Evolutionary conservation across 768 basidiomycete genomes (phyloP).

Genomic region (Coprinopsis cinerea): DNA sequence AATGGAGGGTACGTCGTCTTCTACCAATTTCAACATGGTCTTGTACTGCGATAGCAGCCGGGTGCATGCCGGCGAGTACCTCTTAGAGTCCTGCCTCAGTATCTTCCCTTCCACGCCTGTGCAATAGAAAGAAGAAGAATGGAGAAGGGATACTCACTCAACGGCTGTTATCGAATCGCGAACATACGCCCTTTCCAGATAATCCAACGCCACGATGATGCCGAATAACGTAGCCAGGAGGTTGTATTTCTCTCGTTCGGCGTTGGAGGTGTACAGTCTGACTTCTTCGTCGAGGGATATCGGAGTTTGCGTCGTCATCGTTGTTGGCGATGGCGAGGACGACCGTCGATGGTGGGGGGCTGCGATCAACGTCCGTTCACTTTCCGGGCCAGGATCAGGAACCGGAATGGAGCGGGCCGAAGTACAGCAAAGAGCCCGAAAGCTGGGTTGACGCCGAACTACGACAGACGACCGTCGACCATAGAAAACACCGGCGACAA

Average conservation of each 20-base stretch:
- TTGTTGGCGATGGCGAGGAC: too few relatives aligned
- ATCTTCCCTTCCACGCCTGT: not conserved
- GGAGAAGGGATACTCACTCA: slow-evolving; percentile 79
- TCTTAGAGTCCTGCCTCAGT: slow-evolving; percentile 40
- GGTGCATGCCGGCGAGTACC: slow-evolving; percentile 96
- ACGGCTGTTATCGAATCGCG: slow-evolving; percentile 86
- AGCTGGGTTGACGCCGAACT: too few relatives aligned
- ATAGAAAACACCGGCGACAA: too few relatives aligned
- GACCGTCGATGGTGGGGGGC: too few relatives aligned
- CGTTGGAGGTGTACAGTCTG: slow-evolving; percentile 78
- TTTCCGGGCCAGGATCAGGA: too few relatives aligned
- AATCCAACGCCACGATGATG: slow-evolving; percentile 87
- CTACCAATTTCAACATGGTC: slow-evolving; percentile 93
- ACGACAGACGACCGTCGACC: too few relatives aligned
- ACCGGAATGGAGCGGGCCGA: too few relatives aligned
- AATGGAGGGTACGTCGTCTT: slow-evolving; percentile 77
- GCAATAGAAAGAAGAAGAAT: slow-evolving; percentile 4
- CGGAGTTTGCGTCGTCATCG: not conserved
- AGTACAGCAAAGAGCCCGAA: too few relatives aligned
- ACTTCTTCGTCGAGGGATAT: slow-evolving; percentile 80
- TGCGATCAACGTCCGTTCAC: too few relatives aligned
- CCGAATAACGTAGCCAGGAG: slow-evolving; percentile 87
- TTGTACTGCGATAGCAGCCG: slow-evolving; percentile 94
- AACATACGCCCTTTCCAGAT: slow-evolving; percentile 92
- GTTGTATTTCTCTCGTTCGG: slow-evolving; percentile 85